Evolutionary conservation across 208 protist species (phyloP).

Genomic region (Leishmania mexicana): DNA sequence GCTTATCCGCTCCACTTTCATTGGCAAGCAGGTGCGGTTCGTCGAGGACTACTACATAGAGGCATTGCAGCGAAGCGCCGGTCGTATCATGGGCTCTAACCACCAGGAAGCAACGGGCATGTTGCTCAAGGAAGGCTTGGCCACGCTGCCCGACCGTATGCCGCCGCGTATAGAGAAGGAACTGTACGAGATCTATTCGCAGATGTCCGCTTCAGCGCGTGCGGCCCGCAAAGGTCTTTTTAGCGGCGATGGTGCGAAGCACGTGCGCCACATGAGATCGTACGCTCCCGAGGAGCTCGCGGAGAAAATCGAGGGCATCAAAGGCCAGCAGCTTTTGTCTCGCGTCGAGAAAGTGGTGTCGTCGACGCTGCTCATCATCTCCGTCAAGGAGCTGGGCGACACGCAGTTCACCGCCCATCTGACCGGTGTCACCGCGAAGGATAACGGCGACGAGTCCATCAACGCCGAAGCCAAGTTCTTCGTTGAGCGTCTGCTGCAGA

Average conservation of each 20-base stretch:
- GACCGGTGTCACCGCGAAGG: slow-evolving; percentile 77
- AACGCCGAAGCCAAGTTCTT: slow-evolving; percentile 64
- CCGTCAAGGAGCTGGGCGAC: slow-evolving; percentile 49
- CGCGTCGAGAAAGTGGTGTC: slow-evolving; percentile 84
- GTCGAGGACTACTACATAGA: slow-evolving; percentile 90
- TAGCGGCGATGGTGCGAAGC: slow-evolving; percentile 48
- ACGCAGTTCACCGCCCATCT: slow-evolving; percentile 78
- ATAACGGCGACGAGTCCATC: slow-evolving; percentile 44
- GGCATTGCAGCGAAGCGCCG: slow-evolving; percentile 69
- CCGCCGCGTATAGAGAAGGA: slow-evolving; percentile 69
- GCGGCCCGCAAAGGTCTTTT: slow-evolving; percentile 74
- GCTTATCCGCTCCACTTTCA: slow-evolving; percentile 80
- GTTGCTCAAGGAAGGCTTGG: slow-evolving; percentile 79
- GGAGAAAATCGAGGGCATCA: slow-evolving; percentile 38
- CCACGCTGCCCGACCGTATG: slow-evolving; percentile 59
- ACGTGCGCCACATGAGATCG: slow-evolving; percentile 67
- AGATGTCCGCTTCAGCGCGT: slow-evolving; percentile 53
- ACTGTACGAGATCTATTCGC: slow-evolving; percentile 62
- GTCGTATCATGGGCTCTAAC: slow-evolving; percentile 45
- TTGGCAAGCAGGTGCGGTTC: slow-evolving; percentile 89
- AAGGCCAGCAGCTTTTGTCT: slow-evolving; percentile 62
- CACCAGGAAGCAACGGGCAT: slow-evolving; percentile 65
- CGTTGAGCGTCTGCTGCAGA: slow-evolving; percentile 75
- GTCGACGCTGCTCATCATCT: slow-evolving; percentile 54
- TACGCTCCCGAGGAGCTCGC: slow-evolving; percentile 50